phyloP scores from a whole-genome alignment of 1,284 basidiomycete species.

The Cryptococcus sp. region DNA sequence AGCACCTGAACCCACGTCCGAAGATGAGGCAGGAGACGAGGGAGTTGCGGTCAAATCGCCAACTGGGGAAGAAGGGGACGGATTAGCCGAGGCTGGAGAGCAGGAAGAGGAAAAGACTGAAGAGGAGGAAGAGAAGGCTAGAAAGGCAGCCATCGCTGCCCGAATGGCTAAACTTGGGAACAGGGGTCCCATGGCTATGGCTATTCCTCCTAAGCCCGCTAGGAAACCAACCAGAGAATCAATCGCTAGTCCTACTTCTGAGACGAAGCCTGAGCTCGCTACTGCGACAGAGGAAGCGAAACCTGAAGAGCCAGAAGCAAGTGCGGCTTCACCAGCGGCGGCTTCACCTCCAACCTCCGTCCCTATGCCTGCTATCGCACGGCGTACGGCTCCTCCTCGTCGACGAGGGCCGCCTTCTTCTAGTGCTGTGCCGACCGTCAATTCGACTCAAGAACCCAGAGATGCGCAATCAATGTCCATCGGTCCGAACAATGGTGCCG shows the following conservation, averaged over 20 bases:
- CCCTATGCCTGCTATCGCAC: slow-evolving; percentile 38
- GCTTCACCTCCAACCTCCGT: slow-evolving; percentile 26
- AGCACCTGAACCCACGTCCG: slow-evolving; percentile 42
- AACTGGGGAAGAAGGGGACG: slow-evolving; percentile 35
- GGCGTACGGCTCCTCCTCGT: slow-evolving; percentile 38
- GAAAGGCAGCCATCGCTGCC: slow-evolving; percentile 50
- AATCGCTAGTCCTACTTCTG: slow-evolving; percentile 2
- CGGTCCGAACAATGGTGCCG: slow-evolving; percentile 20
- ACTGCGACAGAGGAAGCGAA: not conserved
- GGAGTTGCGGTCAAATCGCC: slow-evolving; percentile 20
- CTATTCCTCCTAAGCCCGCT: slow-evolving; percentile 29
- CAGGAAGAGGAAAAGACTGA: slow-evolving; percentile 39
- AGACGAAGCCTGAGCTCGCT: slow-evolving; percentile 1
- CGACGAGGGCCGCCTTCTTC: slow-evolving; percentile 16
- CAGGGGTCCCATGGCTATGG: slow-evolving; percentile 48
- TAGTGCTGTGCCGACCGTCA: slow-evolving; percentile 3
- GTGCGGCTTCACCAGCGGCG: not conserved
- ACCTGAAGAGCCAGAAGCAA: slow-evolving; percentile 3
- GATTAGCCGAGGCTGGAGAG: slow-evolving; percentile 34
- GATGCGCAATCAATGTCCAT: slow-evolving; percentile 16
- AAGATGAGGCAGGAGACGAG: slow-evolving; percentile 42
- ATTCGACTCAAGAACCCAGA: slow-evolving; percentile 5
- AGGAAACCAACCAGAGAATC: slow-evolving; percentile 19
- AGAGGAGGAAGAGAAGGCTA: slow-evolving; percentile 47
- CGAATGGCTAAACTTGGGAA: slow-evolving; percentile 51